Conservation (phyloP, 805 yeast species). For the Vanderwaltozyma yarrowii region DNA sequence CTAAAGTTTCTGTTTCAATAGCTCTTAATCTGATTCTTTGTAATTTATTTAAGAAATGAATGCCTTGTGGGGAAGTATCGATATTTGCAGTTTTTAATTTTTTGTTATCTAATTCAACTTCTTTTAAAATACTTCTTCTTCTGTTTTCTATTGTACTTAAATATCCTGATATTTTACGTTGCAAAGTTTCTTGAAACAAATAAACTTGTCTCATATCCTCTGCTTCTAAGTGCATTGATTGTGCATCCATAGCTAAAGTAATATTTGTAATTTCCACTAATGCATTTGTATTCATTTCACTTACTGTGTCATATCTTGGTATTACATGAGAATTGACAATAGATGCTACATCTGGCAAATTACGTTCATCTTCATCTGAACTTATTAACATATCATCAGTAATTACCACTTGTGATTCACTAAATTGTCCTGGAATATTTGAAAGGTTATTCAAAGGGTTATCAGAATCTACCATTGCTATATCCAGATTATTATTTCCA, state of each 20-base stretch:
- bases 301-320: neutral
- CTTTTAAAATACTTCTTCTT: slow-evolving; percentile 16
- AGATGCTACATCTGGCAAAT: neutral
- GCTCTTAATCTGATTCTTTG: slow-evolving; percentile 26
- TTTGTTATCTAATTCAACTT: slow-evolving; percentile 17
- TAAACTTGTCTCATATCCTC: slow-evolving; percentile 14
- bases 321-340: neutral
- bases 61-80: slow-evolving; percentile 12
- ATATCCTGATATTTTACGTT: slow-evolving; percentile 18
- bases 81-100: slow-evolving; percentile 12
- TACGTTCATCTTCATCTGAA: neutral
- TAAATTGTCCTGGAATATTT: too few relatives aligned
- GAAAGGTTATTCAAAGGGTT: too few relatives aligned
- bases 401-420: too few relatives aligned
- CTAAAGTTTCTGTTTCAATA: slow-evolving; percentile 25
- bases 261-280: neutral
- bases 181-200: slow-evolving; percentile 17
- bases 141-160: slow-evolving; percentile 19
- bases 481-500: too few relatives aligned
- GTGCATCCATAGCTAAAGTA: neutral
- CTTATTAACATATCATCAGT: too few relatives aligned
- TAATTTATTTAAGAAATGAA: slow-evolving; percentile 15
- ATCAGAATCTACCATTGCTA: too few relatives aligned
- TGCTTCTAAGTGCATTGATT: slow-evolving; percentile 4
- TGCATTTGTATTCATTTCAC: neutral